phyloP scores from a whole-genome alignment of 352 stramenopile genomes.

The Pythium phragmiticola region DNA sequence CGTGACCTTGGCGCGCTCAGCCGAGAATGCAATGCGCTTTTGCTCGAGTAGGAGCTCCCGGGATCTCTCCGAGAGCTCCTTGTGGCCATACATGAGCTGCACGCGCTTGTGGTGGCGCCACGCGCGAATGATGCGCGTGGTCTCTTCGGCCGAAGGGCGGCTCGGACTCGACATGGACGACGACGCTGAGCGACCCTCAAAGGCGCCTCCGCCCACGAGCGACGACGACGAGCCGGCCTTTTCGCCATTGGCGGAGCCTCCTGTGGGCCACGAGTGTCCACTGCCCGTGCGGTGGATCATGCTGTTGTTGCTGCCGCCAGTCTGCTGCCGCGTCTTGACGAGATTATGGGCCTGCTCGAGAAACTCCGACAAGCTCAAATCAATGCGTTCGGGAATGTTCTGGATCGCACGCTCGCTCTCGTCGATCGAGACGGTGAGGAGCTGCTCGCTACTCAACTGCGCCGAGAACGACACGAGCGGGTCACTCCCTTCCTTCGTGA shows the following conservation, averaged over 20 bases:
- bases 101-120: slow-evolving; percentile 87
- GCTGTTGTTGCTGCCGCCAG: slow-evolving; percentile 14
- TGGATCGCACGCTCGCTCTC: slow-evolving; percentile 84
- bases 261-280: slow-evolving; percentile 20
- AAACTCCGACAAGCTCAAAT: slow-evolving; percentile 70
- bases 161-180: slow-evolving; percentile 51
- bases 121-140: slow-evolving; percentile 75
- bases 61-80: slow-evolving; percentile 73
- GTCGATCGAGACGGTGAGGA: slow-evolving; percentile 78
- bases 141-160: slow-evolving; percentile 63
- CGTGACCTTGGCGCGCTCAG: slow-evolving; percentile 77
- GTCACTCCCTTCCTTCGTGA: slow-evolving; percentile 92
- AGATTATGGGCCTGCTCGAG: slow-evolving; percentile 74
- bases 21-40: slow-evolving; percentile 84
- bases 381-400: slow-evolving; percentile 86
- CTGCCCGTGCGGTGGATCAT: slow-evolving; percentile 19
- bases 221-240: slow-evolving; percentile 14
- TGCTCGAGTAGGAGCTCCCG: slow-evolving; percentile 86
- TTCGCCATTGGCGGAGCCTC: slow-evolving; percentile 13
- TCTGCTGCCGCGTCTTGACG: slow-evolving; percentile 65
- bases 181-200: slow-evolving; percentile 24
- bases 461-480: slow-evolving; percentile 47
- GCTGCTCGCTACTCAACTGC: slow-evolving; percentile 44
- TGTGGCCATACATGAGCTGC: slow-evolving; percentile 87
- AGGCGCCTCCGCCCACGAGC: background rate